Percentiles rank a stretch among this genome's conserved stretches.
phyloP scores from a whole-genome alignment of 2,329 filamentous ascomycete species.

The Grosmannia huntii region DNA sequence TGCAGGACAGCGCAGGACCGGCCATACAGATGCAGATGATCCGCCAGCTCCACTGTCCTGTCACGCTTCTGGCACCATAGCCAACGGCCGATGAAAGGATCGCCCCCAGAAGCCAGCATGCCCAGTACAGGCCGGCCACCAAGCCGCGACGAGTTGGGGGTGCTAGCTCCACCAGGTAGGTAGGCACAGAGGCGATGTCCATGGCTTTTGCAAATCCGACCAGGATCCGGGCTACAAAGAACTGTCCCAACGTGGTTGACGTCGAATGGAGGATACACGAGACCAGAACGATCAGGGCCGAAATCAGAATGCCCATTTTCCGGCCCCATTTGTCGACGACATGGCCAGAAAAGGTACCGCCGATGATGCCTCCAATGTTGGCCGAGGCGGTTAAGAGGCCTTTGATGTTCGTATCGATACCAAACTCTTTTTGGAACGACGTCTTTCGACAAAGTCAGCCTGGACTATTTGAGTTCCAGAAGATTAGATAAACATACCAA shows the following conservation, averaged over 20 bases:
- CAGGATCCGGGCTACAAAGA: conserved; percentile 15
- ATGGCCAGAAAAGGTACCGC: conserved; percentile 12
- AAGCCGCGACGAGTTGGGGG: conserved; percentile 27
- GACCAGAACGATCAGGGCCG: conserved; percentile 8
- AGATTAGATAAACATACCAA: not conserved
- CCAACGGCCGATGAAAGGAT: conserved; percentile 31
- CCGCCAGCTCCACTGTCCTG: conserved; percentile 27
- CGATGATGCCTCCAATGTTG: conserved; percentile 16
- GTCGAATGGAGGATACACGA: conserved; percentile 13
- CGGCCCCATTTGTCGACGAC: conserved; percentile 15
- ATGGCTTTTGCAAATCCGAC: conserved; percentile 17
- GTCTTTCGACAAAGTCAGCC: not conserved
- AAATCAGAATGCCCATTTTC: conserved; percentile 14
- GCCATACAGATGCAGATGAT: conserved; percentile 18
- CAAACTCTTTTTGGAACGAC: not conserved
- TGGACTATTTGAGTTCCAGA: not conserved
- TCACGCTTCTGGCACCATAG: conserved; percentile 25
- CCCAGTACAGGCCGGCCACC: conserved; percentile 32
- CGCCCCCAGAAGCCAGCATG: conserved; percentile 35
- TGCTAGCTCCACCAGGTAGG: conserved; percentile 16
- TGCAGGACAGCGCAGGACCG: conserved; percentile 24
- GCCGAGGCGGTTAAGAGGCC: not conserved
- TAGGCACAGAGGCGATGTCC: conserved; percentile 16
- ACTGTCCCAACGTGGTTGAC: conserved; percentile 9
- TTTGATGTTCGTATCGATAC: conserved; percentile 3